Base-by-base conservation (phyloP, 805 yeast genomes). In the Suhomyces pyralidae region DNA sequence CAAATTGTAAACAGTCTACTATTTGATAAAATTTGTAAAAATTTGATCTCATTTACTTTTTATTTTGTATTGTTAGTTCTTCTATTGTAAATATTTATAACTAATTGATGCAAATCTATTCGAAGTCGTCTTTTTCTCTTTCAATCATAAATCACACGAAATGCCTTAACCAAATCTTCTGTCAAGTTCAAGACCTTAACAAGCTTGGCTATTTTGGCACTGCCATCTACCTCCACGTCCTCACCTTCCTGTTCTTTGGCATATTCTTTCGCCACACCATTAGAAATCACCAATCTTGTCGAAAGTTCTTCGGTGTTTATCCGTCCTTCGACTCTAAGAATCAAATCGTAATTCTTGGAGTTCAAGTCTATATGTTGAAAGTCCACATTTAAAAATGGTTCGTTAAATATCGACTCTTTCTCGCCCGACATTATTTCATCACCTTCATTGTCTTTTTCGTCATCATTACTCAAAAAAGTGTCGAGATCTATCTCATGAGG, bases 1-100 rank as follows among this genome's bases (percentile, higher is more conserved):
- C 51, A 94, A 94, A 73, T 78, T 90, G 58, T 90, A 74, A 44
- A 14, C 12, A 28, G 36, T 9, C 43, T n/a, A 42, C 6, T 22
- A 14, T 42, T 20, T 42, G 12, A 40, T 40, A 4, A 5, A 36
- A n/a, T 10, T 36, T 36, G 40, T 17, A 15, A 17, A 15, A 36
- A 8, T 3, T 36, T 36, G 20, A 36, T 26, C 10, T 12, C 3
- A 7, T 30, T 34, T 26, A 9, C 28, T 9, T 25, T 25, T 9
- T 9, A 26, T 32, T 10, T 40, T 17, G 24, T 17, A 38, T 17
- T 17, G 12, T 28, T 28, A 10, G 30, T 42, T 42, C 45, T 42
- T 17, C 25, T 43, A 30, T 45, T 45, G 46, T 22, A 45, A 25
- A 20, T 30, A 32, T 51, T 40, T 22, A 42, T 40, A 7, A 15